Evolutionary conservation across 768 basidiomycete species (phyloP), one percentile per base, ranked within the genome.

Genomic region (Panus rudis): DNA sequence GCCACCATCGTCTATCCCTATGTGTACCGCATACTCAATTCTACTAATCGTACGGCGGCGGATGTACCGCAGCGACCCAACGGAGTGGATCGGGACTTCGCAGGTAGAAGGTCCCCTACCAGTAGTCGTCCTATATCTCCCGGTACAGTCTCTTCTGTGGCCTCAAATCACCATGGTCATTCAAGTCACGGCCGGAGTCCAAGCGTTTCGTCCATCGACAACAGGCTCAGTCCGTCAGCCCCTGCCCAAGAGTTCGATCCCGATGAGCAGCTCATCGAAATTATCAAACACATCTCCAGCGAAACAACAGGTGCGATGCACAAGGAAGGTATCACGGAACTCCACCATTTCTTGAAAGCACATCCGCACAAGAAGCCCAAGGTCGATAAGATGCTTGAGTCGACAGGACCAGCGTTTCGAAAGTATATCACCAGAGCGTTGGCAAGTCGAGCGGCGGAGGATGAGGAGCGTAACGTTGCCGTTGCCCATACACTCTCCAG

Each of bases 1-100:
- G 90, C 88, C n/a, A 92, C 90, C 6, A 93, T 93, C 50, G 92
- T 94, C 16, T 94, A 94, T 59, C 90, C 91, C 23, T 96, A 94
- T 54, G 91, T 96, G 32, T 92, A 90, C 60, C 79, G 91, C 25
- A 92, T 93, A 45, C 70, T 93, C 21, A 92, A 92, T 56, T 79
- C 88, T 2, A 72, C 65, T 39, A 62, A 75, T 30, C 65, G 68
- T 31, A 69, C 70, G 37, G 60, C 64, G 13, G 58, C 70, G 16
- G 71, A 73, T 20, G 63, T 48, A 59, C 69, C 58, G 2, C 37
- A 51, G 12, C 51, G 50, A 24, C 37, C 42, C 14, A 49, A 51
- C 33, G 46, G 47, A 3, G 16, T 45, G 10, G 48, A 46, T 30
- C 60, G 55, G 17, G 70, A 75, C 45, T 65, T 66, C 20, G 61